Base-by-base conservation (phyloP, 2,329 filamentous ascomycete genomes). In the Hysterium pulicare region DNA sequence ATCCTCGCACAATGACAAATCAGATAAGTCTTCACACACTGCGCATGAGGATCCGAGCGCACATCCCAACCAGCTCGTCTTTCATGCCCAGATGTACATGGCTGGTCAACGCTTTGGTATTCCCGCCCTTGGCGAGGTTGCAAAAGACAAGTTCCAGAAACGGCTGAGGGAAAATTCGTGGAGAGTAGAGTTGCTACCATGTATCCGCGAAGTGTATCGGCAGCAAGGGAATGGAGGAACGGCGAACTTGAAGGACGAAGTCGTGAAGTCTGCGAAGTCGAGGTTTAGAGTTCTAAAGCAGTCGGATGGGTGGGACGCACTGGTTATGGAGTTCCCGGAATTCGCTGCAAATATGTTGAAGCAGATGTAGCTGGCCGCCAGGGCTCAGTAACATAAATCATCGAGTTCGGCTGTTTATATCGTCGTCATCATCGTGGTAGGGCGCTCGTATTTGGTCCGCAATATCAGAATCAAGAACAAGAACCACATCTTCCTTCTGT, bases 71-170 rank as follows among this genome's bases (percentile, higher is more conserved):
- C 40, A 46, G 20, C 44, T 49, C 5, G 24, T 47, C 11, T 45
- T 49, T 34, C 46, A 51, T 28, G 20, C 34, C 26, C 42, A 42
- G 15, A 45, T 45, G 35, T 45, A 38, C 17, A 19, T 33, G 4
- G 49, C 49, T 15, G 47, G 24, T 13, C 44, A 47, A 11, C 19
- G 35, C 22, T 47, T 51, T 26, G 47, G 39, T 11, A 49, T 51
- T 32, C 16, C 33, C 10, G 28, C 44, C 6, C 38, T 49, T 9
- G 19, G 23, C 17, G 38, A 46, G 15, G 38, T 51, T 2, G 39
- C 44, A 6, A 47, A 36, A 23, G 44, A 47, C 5, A 51, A 49
- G 30, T 34, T 51, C 20, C n/a, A 30, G 23, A 49, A 33, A 16
- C 32, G 38, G 7, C 37, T 51, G 19, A 20, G 26, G 10, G 6